Conservation (phyloP, 192 early-diverging fungal genomes). For the Funneliformis geosporum region DNA sequence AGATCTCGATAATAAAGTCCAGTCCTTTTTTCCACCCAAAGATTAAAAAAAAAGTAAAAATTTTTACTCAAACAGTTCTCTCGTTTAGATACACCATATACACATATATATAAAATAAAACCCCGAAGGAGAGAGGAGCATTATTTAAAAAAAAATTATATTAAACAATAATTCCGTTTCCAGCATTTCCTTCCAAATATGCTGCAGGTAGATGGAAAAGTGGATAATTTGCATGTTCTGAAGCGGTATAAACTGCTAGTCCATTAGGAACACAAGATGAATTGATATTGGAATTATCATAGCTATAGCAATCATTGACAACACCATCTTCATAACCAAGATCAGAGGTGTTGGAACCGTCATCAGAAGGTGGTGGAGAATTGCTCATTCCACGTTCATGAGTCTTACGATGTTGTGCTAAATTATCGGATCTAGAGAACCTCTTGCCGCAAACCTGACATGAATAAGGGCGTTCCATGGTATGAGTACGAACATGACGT, state of each 20-base stretch:
- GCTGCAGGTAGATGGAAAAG: slow-evolving; percentile 1
- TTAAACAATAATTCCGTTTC: slow-evolving; percentile 32
- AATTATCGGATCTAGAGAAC: slow-evolving; percentile 60
- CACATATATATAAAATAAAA: neutral
- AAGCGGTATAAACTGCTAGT: slow-evolving; percentile 8
- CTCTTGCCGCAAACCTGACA: slow-evolving; percentile 56
- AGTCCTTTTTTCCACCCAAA: slow-evolving; percentile 34
- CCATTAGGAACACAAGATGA: slow-evolving; percentile 27
- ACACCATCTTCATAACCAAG: slow-evolving; percentile 27
- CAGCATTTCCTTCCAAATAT: slow-evolving; percentile 10
- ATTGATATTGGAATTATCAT: neutral
- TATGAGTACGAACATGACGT: slow-evolving; percentile 61
- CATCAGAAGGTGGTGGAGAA: slow-evolving; percentile 31
- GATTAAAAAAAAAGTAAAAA: slow-evolving; percentile 15
- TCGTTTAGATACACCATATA: neutral
- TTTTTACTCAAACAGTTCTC: slow-evolving; percentile 8
- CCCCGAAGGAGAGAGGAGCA: neutral
- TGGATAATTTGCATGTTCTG: slow-evolving; percentile 2
- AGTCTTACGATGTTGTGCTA: slow-evolving; percentile 62
- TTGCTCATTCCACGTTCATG: slow-evolving; percentile 42
- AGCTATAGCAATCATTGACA: slow-evolving; percentile 24
- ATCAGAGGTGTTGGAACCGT: slow-evolving; percentile 24
- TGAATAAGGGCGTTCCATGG: slow-evolving; percentile 58
- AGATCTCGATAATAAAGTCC: slow-evolving; percentile 29
- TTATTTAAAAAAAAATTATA: neutral